Conservation (phyloP, 768 basidiomycete genomes). For the Rhizopogon vesiculosus region DNA sequence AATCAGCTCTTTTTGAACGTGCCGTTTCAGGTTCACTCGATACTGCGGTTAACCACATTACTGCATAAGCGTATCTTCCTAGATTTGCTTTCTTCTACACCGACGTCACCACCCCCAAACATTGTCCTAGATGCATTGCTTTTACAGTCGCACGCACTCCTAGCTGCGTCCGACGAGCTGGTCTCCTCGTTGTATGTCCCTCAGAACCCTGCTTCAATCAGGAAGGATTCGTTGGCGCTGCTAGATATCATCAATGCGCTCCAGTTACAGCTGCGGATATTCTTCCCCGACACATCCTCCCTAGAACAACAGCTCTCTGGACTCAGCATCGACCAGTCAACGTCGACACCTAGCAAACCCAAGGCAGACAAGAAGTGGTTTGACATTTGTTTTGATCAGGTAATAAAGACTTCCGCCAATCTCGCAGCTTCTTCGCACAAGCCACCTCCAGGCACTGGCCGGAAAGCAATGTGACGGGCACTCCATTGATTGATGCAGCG, state of each 20-base stretch:
- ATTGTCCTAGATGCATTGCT: constrained; percentile 48
- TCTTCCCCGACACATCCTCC: constrained; percentile 18
- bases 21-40: constrained; percentile 44
- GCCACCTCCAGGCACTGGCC: neutral
- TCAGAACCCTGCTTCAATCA: constrained; percentile 44
- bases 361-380: constrained; percentile 55
- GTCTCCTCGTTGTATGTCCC: constrained; percentile 63
- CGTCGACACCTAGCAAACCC: constrained; percentile 9
- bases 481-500: neutral
- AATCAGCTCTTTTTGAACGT: constrained; percentile 2
- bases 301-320: constrained; percentile 20
- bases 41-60: constrained; percentile 55
- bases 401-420: constrained; percentile 37
- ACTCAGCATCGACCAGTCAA: constrained; percentile 13
- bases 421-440: constrained; percentile 7
- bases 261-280: constrained; percentile 20
- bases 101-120: constrained; percentile 19
- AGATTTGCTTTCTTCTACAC: constrained; percentile 39
- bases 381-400: constrained; percentile 58
- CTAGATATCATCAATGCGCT: constrained; percentile 33
- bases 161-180: constrained; percentile 60
- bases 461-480: neutral
- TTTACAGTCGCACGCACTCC: constrained; percentile 43
- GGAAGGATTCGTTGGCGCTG: constrained; percentile 34
- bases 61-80: constrained; percentile 58